Evolutionary conservation across 2,329 filamentous ascomycete species (phyloP).

Genomic region (Cladorrhinum sp.): DNA sequence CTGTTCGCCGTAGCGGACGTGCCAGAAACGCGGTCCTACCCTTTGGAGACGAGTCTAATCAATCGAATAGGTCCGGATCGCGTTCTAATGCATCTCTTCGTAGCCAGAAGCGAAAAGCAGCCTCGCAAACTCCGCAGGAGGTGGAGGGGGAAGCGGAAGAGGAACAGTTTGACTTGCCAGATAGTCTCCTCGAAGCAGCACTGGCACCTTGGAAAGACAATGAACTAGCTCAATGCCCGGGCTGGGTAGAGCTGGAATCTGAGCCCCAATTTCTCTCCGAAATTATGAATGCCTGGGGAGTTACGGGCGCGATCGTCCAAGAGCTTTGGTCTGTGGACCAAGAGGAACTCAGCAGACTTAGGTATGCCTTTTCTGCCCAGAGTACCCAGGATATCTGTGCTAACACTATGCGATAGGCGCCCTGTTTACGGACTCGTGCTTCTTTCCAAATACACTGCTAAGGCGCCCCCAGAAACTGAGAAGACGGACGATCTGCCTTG

Average conservation of each 20-base stretch:
- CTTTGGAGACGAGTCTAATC: neutral
- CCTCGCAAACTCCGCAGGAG: constrained; percentile 9
- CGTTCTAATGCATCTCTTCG: neutral
- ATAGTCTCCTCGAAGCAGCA: constrained; percentile 45
- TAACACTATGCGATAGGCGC: constrained; percentile 44
- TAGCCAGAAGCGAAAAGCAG: constrained; percentile 24
- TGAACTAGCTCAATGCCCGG: constrained; percentile 62
- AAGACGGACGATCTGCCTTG: constrained; percentile 65
- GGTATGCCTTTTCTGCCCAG: constrained; percentile 44
- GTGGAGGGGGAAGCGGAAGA: neutral
- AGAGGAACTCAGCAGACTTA: constrained; percentile 58
- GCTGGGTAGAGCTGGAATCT: constrained; percentile 83
- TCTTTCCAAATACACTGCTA: constrained; percentile 66
- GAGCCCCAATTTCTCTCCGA: constrained; percentile 85
- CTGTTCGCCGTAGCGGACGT: neutral
- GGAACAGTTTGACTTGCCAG: constrained; percentile 32
- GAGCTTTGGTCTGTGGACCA: constrained; percentile 75
- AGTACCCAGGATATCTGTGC: neutral
- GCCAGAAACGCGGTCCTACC: neutral
- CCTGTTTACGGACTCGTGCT: constrained; percentile 87
- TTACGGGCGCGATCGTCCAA: constrained; percentile 67
- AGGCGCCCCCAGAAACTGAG: constrained; percentile 49
- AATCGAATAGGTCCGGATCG: too few species aligned
- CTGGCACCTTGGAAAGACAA: constrained; percentile 47
- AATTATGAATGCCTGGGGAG: constrained; percentile 76